Base-by-base conservation (phyloP, 2,329 filamentous ascomycete genomes). In the Neofusicoccum ribis region DNA sequence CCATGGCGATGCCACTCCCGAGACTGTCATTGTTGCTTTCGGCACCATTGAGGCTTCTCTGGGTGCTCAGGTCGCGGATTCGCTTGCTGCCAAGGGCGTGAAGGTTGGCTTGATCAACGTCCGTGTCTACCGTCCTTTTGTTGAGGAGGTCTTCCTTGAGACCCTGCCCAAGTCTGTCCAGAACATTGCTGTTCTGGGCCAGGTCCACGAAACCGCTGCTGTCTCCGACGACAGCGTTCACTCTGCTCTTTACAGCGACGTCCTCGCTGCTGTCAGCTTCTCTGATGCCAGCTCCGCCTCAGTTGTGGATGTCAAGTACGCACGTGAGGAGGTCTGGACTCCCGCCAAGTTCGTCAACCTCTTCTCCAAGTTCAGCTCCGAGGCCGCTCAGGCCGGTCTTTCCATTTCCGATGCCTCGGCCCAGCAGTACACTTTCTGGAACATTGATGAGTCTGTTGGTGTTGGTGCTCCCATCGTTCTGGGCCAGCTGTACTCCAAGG, bases 391-490 rank as follows among this genome's bases (percentile, higher is more conserved):
- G 76, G 89, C 71, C 73, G 83, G 77, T 79, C 76, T 77, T 51
- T 82, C 87, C 69, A 77, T 86, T 20, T 73, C 85, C n/a, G 84
- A 87, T 68, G 75, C 81, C n/a, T 76, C 78, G 20, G 87, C 89
- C 20, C 86, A 91, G 77, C 91, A 98, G 78, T 98, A 95, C 81
- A 89, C 89, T 12, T 97, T 99, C 85, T 98, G 93, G 93, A 91
- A 97, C 70, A 76, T 91, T 46, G 94, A 97, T 73, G 86, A 88
- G 76, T 93, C 93, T 34, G 79, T 83, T 1, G 85, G 89, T 60
- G 83, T 85, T 60, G 82, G 83, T 66, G 88, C 92, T 1, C 89
- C 92, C 11, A 79, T 85, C 23, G 85, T 81, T 51, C 74, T 90
- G 56, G 86, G 84, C 46, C 83, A 87, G 73, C 81, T 88, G 8